Evolutionary conservation across 306 rosid genomes (phyloP), one percentile per base, ranked within the genome.

Genomic region (Carpinus viminea): DNA sequence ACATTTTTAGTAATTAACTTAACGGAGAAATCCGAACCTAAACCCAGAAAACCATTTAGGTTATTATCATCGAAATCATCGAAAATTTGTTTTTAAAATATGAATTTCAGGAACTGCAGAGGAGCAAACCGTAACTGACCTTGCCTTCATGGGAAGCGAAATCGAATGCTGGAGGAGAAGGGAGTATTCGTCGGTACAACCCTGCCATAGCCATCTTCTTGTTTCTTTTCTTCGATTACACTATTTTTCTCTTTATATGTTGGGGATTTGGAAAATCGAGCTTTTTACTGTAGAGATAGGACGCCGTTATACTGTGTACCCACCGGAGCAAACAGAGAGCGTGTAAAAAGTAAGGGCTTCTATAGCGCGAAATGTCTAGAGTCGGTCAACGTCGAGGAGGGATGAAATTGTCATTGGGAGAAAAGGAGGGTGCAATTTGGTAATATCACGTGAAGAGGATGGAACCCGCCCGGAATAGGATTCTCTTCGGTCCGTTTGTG

Each of bases 161-260:
- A 11, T 94, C 98, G 17, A 94, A 84, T 2, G 97, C 96, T 1
- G 98, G 98, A 45, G 98, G 98, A 10, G 86, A 94, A 72, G 97
- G 86, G 84, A 94, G 96, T 68, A 87, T 60, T 38, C 97, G 96
- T 56, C 98, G 79, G 68, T 90, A 93, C 77, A 93, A 73, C 36
- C 98, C 98, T n/a, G 96, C 98, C 94, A 80, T 81, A 21, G 98
- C 96, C 98, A 93, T 91, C 79, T 47, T 74, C 10, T 36, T 16
- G 24, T 31, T 41, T 57, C 24, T 8, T 57, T 57, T 10, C 26
- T 57, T 21, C 28, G 4, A 48, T 48, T 11, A 48, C 52, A 11
- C 52, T 48, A 48, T 48, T 1, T 47, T 47, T 9, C 12, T 47
- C 10, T 47, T 7, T 47, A 3, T 1, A 3, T 3, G 52, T 5